Base-by-base conservation (phyloP, 1,284 basidiomycete species). In the Tilletia setariae region DNA sequence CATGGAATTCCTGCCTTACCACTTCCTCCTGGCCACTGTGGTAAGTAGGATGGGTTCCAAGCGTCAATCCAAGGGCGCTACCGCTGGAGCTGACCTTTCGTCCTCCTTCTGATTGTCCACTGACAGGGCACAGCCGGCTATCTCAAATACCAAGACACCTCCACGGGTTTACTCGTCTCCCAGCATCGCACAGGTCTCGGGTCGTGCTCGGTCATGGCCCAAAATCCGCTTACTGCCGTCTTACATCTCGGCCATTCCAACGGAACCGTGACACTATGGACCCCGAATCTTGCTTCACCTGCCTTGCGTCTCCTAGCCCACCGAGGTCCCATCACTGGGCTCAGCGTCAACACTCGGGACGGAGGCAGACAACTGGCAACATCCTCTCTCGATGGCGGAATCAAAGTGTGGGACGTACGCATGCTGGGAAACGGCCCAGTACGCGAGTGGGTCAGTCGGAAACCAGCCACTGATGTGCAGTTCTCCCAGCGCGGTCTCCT, bases 71-170 rank as follows among this genome's bases (percentile, higher is more conserved):
- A n/a, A n/a, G n/a, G n/a, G n/a, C n/a, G n/a, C n/a, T n/a, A n/a
- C n/a, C n/a, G 35, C 35, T 40, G 4, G 35, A 11, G 35, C 35
- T 40, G 4, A 40, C 35, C 35, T 11, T 63, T 35, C 47, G 9
- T 43, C 35, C 49, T 1, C 35, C 6, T 4, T 56, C 25, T 23
- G 3, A 4, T 6, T 25, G 8, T 25, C 6, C n/a, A 19, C 13
- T 49, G 23, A 2, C 74, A 92, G 90, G 93, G 94, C 11, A 90
- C 93, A 76, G 86, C 87, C 15, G 95, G 95, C 0, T 93, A 90
- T 82, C 86, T 98, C 1, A 95, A 95, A 85, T 99, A 98, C 84
- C 94, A 96, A 84, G 95, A 99, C 81, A 94, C 92, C 0, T 94
- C 94, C 1, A 98, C 94, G 0, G 95, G 95, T 19, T 87, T 89